Base-by-base conservation (phyloP, 768 basidiomycete genomes). In the Zangia roseola region DNA sequence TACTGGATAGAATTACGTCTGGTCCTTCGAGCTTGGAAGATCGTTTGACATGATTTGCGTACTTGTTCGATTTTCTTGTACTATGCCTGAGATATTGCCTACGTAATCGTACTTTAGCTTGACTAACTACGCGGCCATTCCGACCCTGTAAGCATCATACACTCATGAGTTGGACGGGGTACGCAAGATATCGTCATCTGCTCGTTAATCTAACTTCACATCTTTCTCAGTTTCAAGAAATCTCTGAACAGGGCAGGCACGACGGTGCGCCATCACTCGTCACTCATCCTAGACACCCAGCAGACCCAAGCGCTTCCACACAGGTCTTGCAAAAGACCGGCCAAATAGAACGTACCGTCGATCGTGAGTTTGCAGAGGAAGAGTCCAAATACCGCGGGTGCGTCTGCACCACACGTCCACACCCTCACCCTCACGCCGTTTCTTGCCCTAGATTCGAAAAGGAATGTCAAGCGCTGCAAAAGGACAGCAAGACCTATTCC, bases 261-360 rank as follows among this genome's bases (percentile, higher is more conserved):
- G 13, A 94, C 91, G 57, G 85, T 91, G 68, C 60, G 81, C 61
- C 56, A 52, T 50, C 45, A 47, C 55, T 49, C 57, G 37, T 33
- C 12, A 24, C 35, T 40, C 44, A 20, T 24, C 24, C 40, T 50
- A 34, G 35, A 35, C 28, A 42, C 12, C 26, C 25, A 16, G 20
- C 47, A 45, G 46, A 54, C 54, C n/a, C 43, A 43, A 40, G 16
- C 5, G 16, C 19, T 46, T 33, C 55, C 35, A 47, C 43, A 36
- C 63, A 93, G 90, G 79, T 98, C 60, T 79, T 95, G 67, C 94
- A 97, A 77, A 97, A 97, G 82, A 95, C 94, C 1, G 95, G 95
- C 47, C 94, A 97, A 71, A 92, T 98, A 51, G 95, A 98, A 66
- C 79, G 94, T 24, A 98, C 95, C 0, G 82, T 97, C 21, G 95